These are phyloP conservation scores for Aspergillus aculeatinus DNA, from an alignment of 2,329 filamentous ascomycete genomes.

Conservation along the genomic window DNA sequence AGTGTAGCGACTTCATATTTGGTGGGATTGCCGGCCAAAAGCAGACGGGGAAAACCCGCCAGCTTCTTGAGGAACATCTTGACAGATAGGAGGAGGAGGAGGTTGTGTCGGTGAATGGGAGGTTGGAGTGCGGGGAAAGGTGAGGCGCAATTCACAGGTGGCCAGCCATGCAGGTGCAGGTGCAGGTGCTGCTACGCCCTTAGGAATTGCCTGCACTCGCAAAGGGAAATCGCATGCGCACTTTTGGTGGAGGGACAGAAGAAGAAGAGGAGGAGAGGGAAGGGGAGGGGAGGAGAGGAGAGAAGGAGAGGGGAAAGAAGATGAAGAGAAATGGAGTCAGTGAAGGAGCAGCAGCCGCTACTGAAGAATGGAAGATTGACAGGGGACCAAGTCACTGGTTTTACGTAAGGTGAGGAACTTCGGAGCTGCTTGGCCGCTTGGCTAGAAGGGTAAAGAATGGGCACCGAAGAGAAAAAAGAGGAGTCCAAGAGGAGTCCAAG, in stretches of 20 bases:
- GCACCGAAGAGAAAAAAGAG: background rate
- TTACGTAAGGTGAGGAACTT: background rate
- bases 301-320: background rate
- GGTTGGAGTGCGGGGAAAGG: too few relatives aligned
- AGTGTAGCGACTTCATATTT: slow-evolving; percentile 30
- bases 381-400: background rate
- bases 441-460: background rate
- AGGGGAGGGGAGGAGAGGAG: too few relatives aligned
- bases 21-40: slow-evolving; percentile 40
- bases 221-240: too few relatives aligned
- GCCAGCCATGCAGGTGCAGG: too few relatives aligned
- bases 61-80: slow-evolving; percentile 35
- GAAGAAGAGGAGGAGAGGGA: too few relatives aligned
- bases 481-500: too few relatives aligned
- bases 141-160: too few relatives aligned
- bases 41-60: slow-evolving; percentile 35
- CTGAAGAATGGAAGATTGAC: background rate
- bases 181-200: too few relatives aligned
- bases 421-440: slow-evolving; percentile 1
- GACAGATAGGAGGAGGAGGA: slow-evolving; percentile 3
- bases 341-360: background rate
- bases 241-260: too few relatives aligned
- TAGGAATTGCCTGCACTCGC: too few relatives aligned
- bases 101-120: too few relatives aligned
- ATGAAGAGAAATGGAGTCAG: background rate